Evolutionary conservation across 2,329 filamentous ascomycete species (phyloP).

Genomic region (Ophiostoma australiae): DNA sequence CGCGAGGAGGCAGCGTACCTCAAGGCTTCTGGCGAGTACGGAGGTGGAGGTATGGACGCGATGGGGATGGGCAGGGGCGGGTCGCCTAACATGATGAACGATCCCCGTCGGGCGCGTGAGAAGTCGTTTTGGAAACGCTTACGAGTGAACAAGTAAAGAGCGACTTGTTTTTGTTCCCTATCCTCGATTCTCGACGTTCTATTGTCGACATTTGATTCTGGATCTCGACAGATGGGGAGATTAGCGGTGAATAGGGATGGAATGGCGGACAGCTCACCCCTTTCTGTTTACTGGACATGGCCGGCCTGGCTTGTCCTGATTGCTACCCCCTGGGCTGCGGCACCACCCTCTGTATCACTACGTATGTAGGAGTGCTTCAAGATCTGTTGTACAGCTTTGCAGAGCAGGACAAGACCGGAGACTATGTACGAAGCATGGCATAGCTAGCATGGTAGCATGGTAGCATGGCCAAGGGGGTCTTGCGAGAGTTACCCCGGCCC

Average conservation of each 20-base stretch:
- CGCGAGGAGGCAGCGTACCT: constrained; percentile 41
- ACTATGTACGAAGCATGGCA: not conserved
- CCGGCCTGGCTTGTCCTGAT: not conserved
- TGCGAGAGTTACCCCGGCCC: not conserved
- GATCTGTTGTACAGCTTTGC: constrained; percentile 6
- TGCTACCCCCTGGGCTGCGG: not conserved
- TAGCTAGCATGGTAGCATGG: not conserved
- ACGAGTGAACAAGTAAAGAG: constrained; percentile 27
- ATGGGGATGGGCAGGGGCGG: constrained; percentile 21
- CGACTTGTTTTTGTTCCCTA: not conserved
- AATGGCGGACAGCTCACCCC: not conserved
- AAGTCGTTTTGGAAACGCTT: constrained; percentile 31
- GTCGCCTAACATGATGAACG: constrained; percentile 8
- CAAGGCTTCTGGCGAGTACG: not conserved
- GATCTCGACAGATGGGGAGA: not conserved
- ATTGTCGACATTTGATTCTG: not conserved
- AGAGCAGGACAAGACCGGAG: not conserved
- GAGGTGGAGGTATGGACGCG: not conserved
- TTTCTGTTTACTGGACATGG: not conserved
- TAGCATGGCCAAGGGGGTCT: not conserved
- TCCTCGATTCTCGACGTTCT: not conserved
- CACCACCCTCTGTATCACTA: not conserved
- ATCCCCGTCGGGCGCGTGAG: constrained; percentile 25
- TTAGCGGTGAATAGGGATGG: constrained; percentile 12
- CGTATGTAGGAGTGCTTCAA: constrained; percentile 10